These are phyloP conservation scores for Oryza coarctata DNA, from an alignment of 176 grass and related monocot species.

Conservation along the genomic window DNA sequence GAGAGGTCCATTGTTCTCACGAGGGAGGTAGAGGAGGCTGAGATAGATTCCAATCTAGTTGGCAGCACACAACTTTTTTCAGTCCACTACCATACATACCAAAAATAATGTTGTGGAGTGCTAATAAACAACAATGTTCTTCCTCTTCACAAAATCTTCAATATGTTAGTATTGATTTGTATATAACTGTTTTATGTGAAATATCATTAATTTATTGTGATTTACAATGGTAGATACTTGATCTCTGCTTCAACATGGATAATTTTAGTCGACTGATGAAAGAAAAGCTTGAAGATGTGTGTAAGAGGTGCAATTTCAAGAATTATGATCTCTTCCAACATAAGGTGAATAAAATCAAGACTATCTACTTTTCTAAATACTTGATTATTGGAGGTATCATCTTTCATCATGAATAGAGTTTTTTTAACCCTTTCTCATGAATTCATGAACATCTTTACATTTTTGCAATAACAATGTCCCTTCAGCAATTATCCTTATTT, in stretches of 20 bases:
- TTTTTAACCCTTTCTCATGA: not conserved
- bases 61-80: not conserved
- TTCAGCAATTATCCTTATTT: not conserved
- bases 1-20: not conserved
- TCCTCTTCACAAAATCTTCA: not conserved
- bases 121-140: not conserved
- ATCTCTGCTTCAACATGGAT: not conserved
- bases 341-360: not conserved
- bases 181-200: not conserved
- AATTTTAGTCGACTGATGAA: not conserved
- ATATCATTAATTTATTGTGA: not conserved
- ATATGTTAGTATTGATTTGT: not conserved
- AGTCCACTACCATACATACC: not conserved
- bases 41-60: not conserved
- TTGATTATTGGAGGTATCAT: not conserved
- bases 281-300: not conserved
- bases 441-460: not conserved
- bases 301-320: not conserved
- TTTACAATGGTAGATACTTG: not conserved
- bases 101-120: not conserved
- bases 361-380: too few species aligned
- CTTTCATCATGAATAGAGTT: not conserved
- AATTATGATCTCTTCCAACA: not conserved
- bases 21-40: not conserved
- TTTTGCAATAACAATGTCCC: not conserved